phyloP scores from a whole-genome alignment of 2,329 filamentous ascomycete genomes.

The Fusarium pilosicola region DNA sequence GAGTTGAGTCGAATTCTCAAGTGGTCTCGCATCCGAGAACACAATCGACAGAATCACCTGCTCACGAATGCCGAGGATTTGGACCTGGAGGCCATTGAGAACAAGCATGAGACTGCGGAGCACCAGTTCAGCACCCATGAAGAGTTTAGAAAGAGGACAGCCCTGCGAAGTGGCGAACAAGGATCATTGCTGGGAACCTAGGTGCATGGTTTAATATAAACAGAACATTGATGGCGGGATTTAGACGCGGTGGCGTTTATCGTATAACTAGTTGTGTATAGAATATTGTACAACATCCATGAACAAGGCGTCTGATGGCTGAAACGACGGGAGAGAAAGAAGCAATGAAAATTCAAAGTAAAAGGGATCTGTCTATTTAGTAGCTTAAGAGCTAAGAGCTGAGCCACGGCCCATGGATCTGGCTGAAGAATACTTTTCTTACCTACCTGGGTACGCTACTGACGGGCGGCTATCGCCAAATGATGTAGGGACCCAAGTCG shows the following conservation, averaged over 20 bases:
- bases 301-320: slow-evolving; percentile 1
- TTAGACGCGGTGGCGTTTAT: slow-evolving; percentile 37
- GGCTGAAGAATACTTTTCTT: neutral
- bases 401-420: slow-evolving; percentile 17
- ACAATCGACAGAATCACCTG: slow-evolving; percentile 3
- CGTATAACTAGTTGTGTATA: slow-evolving; percentile 7
- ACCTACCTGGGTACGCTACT: neutral
- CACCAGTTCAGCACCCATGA: neutral
- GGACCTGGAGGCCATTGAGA: neutral
- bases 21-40: slow-evolving; percentile 28
- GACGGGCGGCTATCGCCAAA: slow-evolving; percentile 26
- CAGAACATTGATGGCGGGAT: slow-evolving; percentile 16
- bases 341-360: slow-evolving; percentile 11
- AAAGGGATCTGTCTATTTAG: slow-evolving; percentile 24
- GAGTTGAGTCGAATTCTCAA: slow-evolving; percentile 42
- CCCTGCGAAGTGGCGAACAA: neutral
- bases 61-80: slow-evolving; percentile 9
- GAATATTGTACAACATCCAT: slow-evolving; percentile 20
- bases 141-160: slow-evolving; percentile 4
- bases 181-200: neutral
- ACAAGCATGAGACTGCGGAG: slow-evolving; percentile 1
- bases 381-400: slow-evolving; percentile 7
- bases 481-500: slow-evolving; percentile 12
- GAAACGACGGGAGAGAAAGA: slow-evolving; percentile 16
- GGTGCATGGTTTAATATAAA: neutral